Evolutionary conservation across 2,329 filamentous ascomycete genomes (phyloP), one percentile per base, ranked within the genome.

Genomic region (Alternaria incomplexa): DNA sequence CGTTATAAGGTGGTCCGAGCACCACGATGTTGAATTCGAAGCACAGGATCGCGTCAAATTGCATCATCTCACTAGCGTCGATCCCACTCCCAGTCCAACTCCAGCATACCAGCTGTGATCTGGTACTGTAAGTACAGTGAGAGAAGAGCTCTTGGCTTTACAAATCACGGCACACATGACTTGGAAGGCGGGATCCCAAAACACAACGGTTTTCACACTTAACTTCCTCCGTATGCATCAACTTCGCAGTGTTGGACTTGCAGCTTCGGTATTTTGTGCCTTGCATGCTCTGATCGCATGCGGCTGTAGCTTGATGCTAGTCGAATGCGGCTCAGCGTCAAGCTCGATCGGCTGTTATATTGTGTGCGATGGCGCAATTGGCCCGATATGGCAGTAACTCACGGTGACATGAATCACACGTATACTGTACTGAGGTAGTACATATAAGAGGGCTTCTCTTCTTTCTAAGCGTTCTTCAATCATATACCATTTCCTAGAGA

Each of bases 321-420:
- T 52, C 7, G 23, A 25, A 61, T 60, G 43, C 45, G 48, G 50
- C 46, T 44, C 50, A 57, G 60, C 28, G 20, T 44, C 28, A 58
- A 32, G 58, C 6, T 43, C 23, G 63, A 56, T 59, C 51, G 59
- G 26, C 56, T 54, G 56, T 56, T 53, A 58, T 56, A 77, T 77
- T 73, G 75, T 76, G 75, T 77, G 76, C 76, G 75, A 78, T 78
- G 72, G 74, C 74, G 76, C 76, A 71, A 77, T 73, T 58, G 48
- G 23, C 53, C 54, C 48, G 36, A 43, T 66, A 48, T 50, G 32
- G 56, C 65, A 60, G 30, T 23, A 48, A 44, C 51, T 55, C 12
- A 36, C 20, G 13, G 26, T 47, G 43, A 13, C 26, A 56, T 47
- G 43, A 56, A 32, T 32, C 53, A 30, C 32, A 40, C 17, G 40